phyloP scores from a whole-genome alignment of 164 flowering plant species.

The Taxillus chinensis region DNA sequence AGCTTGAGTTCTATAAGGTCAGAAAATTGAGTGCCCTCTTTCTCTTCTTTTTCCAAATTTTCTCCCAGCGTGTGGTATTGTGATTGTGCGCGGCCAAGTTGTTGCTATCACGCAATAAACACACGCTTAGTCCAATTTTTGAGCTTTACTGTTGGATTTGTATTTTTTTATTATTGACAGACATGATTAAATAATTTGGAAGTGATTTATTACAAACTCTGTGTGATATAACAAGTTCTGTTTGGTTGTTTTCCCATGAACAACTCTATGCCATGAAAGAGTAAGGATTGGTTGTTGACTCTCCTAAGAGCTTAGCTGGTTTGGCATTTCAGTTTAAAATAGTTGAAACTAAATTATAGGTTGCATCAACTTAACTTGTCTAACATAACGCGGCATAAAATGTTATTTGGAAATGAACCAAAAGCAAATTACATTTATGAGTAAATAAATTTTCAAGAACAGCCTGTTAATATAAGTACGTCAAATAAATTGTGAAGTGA shows the following conservation, averaged over 20 bases:
- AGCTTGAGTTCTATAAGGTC: constrained; percentile 13
- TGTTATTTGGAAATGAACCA: no score
- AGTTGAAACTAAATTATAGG: no score
- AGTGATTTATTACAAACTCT: constrained; percentile 7
- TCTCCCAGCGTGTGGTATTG: constrained; percentile 2
- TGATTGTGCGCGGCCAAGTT: background rate
- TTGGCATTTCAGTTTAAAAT: no score
- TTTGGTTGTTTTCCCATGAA: background rate
- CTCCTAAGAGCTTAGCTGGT: no score
- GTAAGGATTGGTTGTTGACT: background rate
- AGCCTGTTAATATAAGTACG: no score
- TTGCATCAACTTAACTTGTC: no score
- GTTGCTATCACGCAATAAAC: background rate
- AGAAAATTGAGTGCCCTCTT: constrained; percentile 1
- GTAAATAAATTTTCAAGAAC: no score
- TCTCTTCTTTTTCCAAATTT: background rate
- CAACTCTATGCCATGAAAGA: background rate
- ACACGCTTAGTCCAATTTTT: constrained; percentile 2
- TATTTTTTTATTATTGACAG: background rate
- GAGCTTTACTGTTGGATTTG: constrained; percentile 3
- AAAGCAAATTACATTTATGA: no score
- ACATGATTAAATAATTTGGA: constrained; percentile 9
- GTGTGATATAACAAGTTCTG: background rate
- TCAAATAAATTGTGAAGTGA: no score
- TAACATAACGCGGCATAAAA: no score